Evolutionary conservation across 371 early-diverging fungal species (phyloP), one percentile per base, ranked within the genome.

Genomic region (Dinochytrium kinnereticum): DNA sequence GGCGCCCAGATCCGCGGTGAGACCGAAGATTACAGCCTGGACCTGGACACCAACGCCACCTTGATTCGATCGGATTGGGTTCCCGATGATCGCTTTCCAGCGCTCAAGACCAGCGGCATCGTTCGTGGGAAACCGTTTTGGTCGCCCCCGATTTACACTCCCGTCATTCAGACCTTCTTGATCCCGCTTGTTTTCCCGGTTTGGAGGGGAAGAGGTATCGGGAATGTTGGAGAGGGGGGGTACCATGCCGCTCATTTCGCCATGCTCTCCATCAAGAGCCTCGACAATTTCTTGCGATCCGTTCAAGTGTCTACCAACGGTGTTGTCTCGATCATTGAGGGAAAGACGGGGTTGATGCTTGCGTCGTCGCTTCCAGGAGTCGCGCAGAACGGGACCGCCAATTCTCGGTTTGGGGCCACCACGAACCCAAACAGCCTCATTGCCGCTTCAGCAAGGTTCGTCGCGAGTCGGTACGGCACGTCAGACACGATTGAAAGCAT

Each of bases 351-450:
- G 17, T 17, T 51, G 2, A 70, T 70, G 70, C 59, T 70, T 28
- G 70, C 59, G 10, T 57, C 59, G 13, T 59, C 59, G 2, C 24
- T 59, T 7, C 38, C 55, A 55, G 59, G 59, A 37, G 36, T 70
- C 21, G 50, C 70, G 2, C 59, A 70, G 37, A 70, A 70, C 59
- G 57, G 59, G 13, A 55, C 70, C 5, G 49, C 2, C 3, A 68
- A 51, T 53, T 36, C 59, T 13, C 3, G 30, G 7, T 70, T 38
- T 59, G 5, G 59, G 1, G 70, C 70, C 38, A 38, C 59, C 39
- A 36, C 7, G 39, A 70, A 70, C 59, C 70, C 70, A 34, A 70
- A 70, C 59, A 28, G 59, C 10, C 70, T 70, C 39, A 36, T 70
- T 28, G 2, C 70, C 24, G 37, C 70, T 5, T 37, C 59, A 2